Conservation (phyloP, 163 green algal species). For the Scenedesmus sp. region DNA sequence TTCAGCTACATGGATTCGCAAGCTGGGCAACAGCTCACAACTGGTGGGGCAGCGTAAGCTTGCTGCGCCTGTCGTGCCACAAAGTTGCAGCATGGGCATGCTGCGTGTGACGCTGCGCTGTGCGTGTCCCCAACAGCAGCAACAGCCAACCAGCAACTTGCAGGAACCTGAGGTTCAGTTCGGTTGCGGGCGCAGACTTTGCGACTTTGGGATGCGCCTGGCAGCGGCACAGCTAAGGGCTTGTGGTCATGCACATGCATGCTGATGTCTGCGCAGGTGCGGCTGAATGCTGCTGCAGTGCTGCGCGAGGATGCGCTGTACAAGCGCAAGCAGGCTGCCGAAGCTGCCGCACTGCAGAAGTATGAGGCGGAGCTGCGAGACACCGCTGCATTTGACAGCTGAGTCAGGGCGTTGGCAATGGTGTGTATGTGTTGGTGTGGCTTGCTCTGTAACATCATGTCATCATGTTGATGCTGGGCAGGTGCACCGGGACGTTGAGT, state of each 20-base stretch:
- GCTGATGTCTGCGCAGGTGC: slow-evolving; percentile 61
- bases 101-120: too few species aligned
- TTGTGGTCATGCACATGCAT: neutral
- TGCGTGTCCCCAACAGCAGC: too few species aligned
- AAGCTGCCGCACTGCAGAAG: slow-evolving; percentile 66
- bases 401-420: neutral
- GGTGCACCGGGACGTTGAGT: neutral
- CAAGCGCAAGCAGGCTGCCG: slow-evolving; percentile 75
- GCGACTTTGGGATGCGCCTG: too few species aligned
- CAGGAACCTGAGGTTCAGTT: too few species aligned
- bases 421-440: neutral
- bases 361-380: slow-evolving; percentile 85
- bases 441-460: neutral
- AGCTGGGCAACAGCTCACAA: too few species aligned
- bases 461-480: neutral
- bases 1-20: too few species aligned
- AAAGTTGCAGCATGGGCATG: too few species aligned
- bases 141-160: too few species aligned
- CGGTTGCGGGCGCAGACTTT: too few species aligned
- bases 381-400: slow-evolving; percentile 68
- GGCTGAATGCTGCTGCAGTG: slow-evolving; percentile 85
- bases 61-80: too few species aligned
- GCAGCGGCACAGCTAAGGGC: too few species aligned
- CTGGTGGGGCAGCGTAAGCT: too few species aligned
- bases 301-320: slow-evolving; percentile 83